phyloP scores from a whole-genome alignment of 2,329 filamentous ascomycete genomes.

The Ceratocystis smalleyi region DNA sequence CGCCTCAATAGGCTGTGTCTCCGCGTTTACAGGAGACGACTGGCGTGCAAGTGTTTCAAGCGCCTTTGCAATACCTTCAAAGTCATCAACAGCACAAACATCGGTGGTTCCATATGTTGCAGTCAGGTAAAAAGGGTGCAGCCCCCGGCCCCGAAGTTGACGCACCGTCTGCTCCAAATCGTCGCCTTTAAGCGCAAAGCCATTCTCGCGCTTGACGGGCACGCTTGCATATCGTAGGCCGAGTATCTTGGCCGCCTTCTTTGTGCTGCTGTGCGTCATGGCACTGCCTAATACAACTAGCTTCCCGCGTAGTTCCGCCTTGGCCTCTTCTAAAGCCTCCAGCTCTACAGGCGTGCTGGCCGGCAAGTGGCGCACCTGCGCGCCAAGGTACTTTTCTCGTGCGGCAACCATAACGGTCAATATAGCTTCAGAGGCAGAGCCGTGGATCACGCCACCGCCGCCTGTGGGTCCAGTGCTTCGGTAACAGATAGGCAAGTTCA shows the following conservation, averaged over 20 bases:
- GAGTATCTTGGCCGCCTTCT: slow-evolving; percentile 74
- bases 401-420: slow-evolving; percentile 79
- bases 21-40: not conserved
- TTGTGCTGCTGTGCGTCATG: slow-evolving; percentile 66
- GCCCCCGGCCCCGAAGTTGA: slow-evolving; percentile 48
- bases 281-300: slow-evolving; percentile 69
- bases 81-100: slow-evolving; percentile 75
- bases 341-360: slow-evolving; percentile 22
- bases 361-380: slow-evolving; percentile 37
- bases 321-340: slow-evolving; percentile 44
- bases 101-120: slow-evolving; percentile 74
- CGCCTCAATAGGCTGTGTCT: not conserved
- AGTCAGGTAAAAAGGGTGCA: slow-evolving; percentile 77
- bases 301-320: slow-evolving; percentile 42
- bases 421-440: slow-evolving; percentile 74
- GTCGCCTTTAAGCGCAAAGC: slow-evolving; percentile 54
- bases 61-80: slow-evolving; percentile 46
- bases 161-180: slow-evolving; percentile 47
- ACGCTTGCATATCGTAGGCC: slow-evolving; percentile 68
- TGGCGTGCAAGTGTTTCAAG: slow-evolving; percentile 21
- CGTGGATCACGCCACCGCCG: slow-evolving; percentile 89
- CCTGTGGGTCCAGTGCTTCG: slow-evolving; percentile 41
- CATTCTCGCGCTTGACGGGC: slow-evolving; percentile 43
- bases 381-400: slow-evolving; percentile 58
- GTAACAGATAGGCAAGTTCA: slow-evolving; percentile 59